phyloP scores from a whole-genome alignment of 768 basidiomycete species.

The Cystoderma amianthinum region DNA sequence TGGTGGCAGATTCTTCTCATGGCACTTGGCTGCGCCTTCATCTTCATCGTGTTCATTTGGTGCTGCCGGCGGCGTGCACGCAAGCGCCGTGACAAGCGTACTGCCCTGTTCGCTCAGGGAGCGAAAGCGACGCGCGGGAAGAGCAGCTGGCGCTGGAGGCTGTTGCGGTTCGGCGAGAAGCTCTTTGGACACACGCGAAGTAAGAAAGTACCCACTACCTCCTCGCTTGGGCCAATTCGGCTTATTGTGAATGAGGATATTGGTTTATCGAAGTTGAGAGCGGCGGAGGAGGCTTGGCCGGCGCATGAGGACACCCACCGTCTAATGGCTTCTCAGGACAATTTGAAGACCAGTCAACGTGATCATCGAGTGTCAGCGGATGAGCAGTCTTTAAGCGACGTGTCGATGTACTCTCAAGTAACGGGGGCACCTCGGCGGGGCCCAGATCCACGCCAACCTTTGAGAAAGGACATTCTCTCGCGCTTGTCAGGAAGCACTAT shows the following conservation, averaged over 20 bases:
- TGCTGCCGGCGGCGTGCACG: conserved; percentile 66
- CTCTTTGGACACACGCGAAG: conserved; percentile 43
- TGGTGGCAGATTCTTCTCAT: conserved; percentile 89
- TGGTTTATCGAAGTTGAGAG: conserved; percentile 41
- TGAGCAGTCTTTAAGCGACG: conserved; percentile 28
- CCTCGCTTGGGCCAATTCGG: neutral
- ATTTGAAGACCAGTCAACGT: conserved; percentile 31
- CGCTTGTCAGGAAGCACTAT: conserved; percentile 44
- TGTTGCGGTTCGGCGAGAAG: conserved; percentile 49
- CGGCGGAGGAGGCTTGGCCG: conserved; percentile 12
- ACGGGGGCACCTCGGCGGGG: conserved; percentile 55
- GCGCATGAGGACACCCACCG: conserved; percentile 30
- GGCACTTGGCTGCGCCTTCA: conserved; percentile 74
- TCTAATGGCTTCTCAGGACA: conserved; percentile 41
- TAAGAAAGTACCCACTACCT: conserved; percentile 13
- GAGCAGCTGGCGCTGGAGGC: conserved; percentile 50
- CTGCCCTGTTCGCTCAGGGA: conserved; percentile 54
- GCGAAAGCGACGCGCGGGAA: conserved; percentile 53
- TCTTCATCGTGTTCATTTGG: conserved; percentile 60
- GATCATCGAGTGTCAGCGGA: conserved; percentile 30
- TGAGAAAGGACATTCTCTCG: conserved; percentile 35
- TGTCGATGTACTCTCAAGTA: conserved; percentile 58
- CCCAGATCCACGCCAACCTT: conserved; percentile 71
- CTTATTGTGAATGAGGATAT: conserved; percentile 34
- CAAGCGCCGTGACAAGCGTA: conserved; percentile 61